Conservation (phyloP, 2,329 filamentous ascomycete species). For the Periconia sp. region DNA sequence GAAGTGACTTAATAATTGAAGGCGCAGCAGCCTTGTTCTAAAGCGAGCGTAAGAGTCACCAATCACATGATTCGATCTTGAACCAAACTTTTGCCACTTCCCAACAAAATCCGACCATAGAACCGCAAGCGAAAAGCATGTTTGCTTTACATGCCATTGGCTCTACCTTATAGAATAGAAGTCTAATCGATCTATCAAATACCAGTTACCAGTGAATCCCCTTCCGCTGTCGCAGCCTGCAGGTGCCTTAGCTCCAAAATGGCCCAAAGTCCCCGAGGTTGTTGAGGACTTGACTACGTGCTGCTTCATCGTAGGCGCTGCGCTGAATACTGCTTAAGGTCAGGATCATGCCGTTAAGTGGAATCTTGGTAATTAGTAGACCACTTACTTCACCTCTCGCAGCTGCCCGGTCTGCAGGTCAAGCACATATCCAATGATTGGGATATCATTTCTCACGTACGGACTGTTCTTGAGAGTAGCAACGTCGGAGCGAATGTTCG, state of each 20-base stretch:
- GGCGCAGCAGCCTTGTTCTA: no score
- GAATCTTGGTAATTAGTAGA: not conserved
- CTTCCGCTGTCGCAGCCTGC: no score
- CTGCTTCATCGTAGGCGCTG: conserved; percentile 18
- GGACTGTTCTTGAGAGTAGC: conserved; percentile 14
- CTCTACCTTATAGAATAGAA: no score
- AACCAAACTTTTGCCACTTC: no score
- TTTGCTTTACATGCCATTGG: no score
- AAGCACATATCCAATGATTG: conserved; percentile 26
- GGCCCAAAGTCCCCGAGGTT: conserved; percentile 28
- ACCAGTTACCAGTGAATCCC: no score
- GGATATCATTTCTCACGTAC: conserved; percentile 21
- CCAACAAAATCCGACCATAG: no score
- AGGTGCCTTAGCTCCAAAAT: conserved; percentile 28
- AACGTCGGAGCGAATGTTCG: conserved; percentile 22
- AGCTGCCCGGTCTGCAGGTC: conserved; percentile 17
- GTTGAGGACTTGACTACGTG: conserved; percentile 14
- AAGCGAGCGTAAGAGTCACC: no score
- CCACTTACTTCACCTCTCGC: conserved; percentile 29
- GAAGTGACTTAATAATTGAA: no score
- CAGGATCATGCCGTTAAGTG: conserved; percentile 6
- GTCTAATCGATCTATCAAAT: no score
- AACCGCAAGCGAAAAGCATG: no score
- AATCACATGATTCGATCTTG: no score
- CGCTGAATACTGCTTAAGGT: conserved; percentile 18